Base-by-base conservation (phyloP, 1,139 yeast species). In the Candida tunisiensis region DNA sequence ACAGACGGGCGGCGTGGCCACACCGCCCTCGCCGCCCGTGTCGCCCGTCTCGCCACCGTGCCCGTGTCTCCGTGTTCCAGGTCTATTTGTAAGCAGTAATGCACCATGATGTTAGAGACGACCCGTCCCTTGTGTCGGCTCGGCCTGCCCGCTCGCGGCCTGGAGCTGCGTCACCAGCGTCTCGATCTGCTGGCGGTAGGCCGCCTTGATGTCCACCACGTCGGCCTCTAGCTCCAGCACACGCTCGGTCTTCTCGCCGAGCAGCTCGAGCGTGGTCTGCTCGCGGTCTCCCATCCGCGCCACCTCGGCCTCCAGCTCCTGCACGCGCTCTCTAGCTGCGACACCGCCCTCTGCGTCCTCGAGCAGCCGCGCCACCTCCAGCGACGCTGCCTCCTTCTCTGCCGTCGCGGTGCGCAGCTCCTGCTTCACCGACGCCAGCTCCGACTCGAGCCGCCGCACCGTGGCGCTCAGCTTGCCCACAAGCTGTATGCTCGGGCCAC, bases 201-300 rank as follows among this genome's bases (percentile, higher is more conserved):
- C 58, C 23, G 77, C 85, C 50, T 85, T 88, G 50, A 88, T 59
- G 49, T 88, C 99, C 5, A 61, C 64, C 10, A 91, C 88, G 45
- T 88, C 99, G 4, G 93, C 93, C 37, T 63, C 62, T 28, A 91
- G 59, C 50, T 88, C 98, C 31, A 74, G 79, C 5, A 80, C 88
- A 37, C 62, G 65, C 47, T 91, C 98, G 9, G 83, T 66, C 46
- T 85, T 83, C 42, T 85, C 95, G 4, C 95, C 95, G 12, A 85
- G 61, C 36, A 82, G 51, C 40, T 75, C 80, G 34, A 85, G 54
- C 34, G 88, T 69, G 3, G 74, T 64, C 31, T 69, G 73, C 33
- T 65, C 57, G 15, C 63, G 42, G 3, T 41, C 41, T n/a, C 56
- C 47, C 27, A 68, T 51, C 3, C 47, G 50, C 1, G 44, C 51